A percentile compares a stretch with the other conserved stretches of the same genome.
Evolutionary conservation across 148 eudicot genomes (phyloP).

Genomic region (Vaccinium macrocarpon): DNA sequence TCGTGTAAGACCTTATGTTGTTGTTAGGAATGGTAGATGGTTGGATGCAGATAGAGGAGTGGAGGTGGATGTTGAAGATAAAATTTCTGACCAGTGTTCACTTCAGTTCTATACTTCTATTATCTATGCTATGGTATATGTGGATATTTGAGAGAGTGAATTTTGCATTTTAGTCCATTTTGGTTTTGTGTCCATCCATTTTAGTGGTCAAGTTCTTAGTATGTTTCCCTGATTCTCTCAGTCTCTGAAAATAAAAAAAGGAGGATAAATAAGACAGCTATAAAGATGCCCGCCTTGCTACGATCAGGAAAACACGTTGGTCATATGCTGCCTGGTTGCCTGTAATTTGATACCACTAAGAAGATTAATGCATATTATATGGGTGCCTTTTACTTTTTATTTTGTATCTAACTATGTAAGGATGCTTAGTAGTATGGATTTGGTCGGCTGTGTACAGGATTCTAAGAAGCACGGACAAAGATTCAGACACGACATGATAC

Average conservation of each 20-base stretch:
- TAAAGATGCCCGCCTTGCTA: neutral
- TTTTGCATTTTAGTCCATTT: neutral
- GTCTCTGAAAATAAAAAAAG: neutral
- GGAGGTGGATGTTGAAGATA: neutral
- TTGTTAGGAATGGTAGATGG: neutral
- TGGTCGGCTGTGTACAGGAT: neutral
- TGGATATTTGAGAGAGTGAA: slow-evolving; percentile 1
- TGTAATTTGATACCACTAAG: neutral
- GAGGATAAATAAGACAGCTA: neutral
- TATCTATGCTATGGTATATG: neutral
- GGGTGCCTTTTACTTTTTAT: neutral
- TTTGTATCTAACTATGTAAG: no score
- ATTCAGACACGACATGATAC: no score
- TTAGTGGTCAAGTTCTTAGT: neutral
- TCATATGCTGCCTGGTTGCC: neutral
- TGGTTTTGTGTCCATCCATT: neutral
- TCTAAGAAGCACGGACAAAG: no score
- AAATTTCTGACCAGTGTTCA: neutral
- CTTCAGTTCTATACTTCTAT: neutral
- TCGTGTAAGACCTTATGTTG: neutral
- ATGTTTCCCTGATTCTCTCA: neutral
- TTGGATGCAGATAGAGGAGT: neutral
- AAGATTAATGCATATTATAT: neutral
- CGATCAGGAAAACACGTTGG: neutral
- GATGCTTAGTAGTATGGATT: neutral